Conservation (phyloP, 805 yeast genomes). For the Huiozyma naganishii region DNA sequence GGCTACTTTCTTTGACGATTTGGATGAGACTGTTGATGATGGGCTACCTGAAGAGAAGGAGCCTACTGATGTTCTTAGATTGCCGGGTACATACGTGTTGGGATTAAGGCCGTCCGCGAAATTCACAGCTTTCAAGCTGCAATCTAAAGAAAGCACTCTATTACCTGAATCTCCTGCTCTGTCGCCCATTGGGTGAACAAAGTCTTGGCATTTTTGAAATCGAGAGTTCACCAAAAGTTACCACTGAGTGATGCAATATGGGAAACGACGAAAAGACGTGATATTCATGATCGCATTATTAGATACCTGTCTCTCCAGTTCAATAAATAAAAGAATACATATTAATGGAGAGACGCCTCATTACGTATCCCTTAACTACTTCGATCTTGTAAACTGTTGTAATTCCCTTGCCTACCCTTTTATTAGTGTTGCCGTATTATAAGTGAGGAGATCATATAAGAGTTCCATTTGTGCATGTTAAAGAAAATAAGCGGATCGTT, state of each 20-base stretch:
- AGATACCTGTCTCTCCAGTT: too few species aligned
- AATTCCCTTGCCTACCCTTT: too few species aligned
- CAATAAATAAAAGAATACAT: too few species aligned
- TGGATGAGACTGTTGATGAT: slow-evolving; percentile 10
- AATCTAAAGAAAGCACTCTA: not conserved
- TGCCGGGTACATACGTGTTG: slow-evolving; percentile 17
- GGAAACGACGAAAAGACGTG: not conserved
- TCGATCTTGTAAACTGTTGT: too few species aligned
- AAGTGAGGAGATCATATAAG: slow-evolving; percentile 32
- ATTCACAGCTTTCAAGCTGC: slow-evolving; percentile 53
- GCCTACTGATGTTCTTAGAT: slow-evolving; percentile 7
- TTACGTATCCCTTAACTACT: too few species aligned
- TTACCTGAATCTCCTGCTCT: too few species aligned
- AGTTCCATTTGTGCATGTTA: slow-evolving; percentile 51
- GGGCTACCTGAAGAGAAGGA: slow-evolving; percentile 15
- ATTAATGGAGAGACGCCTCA: too few species aligned
- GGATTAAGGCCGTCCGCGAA: slow-evolving; percentile 55
- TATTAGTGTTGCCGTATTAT: not conserved
- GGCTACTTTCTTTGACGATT: slow-evolving; percentile 3
- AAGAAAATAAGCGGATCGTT: slow-evolving; percentile 45
- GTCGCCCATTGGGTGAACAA: not conserved
- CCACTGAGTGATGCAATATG: not conserved
- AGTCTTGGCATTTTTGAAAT: not conserved
- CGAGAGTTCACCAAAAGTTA: not conserved
- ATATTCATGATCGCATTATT: too few species aligned